Evolutionary conservation across 23 red algal species (phyloP).

Genomic region (Pyropia yezoensis): DNA sequence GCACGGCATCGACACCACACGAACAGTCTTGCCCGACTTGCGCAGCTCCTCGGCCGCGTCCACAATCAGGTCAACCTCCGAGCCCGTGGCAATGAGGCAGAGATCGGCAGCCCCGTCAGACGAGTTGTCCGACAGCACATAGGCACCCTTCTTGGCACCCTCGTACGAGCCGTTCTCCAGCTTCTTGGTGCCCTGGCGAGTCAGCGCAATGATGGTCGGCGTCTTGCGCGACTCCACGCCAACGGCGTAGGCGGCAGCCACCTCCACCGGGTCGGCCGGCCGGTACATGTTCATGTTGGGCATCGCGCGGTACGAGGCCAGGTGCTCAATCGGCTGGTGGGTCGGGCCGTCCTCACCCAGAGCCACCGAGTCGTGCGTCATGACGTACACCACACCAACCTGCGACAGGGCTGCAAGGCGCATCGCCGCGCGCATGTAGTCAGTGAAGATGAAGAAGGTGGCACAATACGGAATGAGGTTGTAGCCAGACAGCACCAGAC

Average conservation of each 20-base stretch:
- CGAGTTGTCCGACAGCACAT: conserved; percentile 47
- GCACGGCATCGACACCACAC: conserved; percentile 92
- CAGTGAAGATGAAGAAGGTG: conserved; percentile 95
- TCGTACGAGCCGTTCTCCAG: conserved; percentile 44
- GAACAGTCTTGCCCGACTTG: conserved; percentile 33
- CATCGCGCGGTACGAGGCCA: conserved; percentile 92
- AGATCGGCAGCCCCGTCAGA: conserved; percentile 27
- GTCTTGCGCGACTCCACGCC: conserved; percentile 21
- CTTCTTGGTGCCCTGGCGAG: conserved; percentile 57
- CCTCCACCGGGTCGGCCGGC: conserved; percentile 73
- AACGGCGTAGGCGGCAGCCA: conserved; percentile 55
- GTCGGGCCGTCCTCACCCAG: conserved; percentile 94
- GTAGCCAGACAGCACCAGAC: conserved; percentile 32
- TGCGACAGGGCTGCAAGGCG: conserved; percentile 69
- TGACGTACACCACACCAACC: conserved; percentile 68
- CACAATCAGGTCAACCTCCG: conserved; percentile 52
- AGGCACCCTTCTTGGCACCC: conserved; percentile 55
- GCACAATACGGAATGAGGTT: conserved; percentile 76
- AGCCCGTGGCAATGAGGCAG: conserved; percentile 79
- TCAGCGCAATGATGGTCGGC: conserved; percentile 51
- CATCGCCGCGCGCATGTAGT: conserved; percentile 85
- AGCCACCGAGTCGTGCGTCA: conserved; percentile 86
- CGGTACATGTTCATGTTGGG: conserved; percentile 73
- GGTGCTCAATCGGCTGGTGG: conserved; percentile 94
- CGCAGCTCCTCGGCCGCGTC: conserved; percentile 68